These are phyloP conservation scores for Podosphaera xanthii DNA, from an alignment of 2,329 filamentous ascomycete species.

Conservation along the genomic window DNA sequence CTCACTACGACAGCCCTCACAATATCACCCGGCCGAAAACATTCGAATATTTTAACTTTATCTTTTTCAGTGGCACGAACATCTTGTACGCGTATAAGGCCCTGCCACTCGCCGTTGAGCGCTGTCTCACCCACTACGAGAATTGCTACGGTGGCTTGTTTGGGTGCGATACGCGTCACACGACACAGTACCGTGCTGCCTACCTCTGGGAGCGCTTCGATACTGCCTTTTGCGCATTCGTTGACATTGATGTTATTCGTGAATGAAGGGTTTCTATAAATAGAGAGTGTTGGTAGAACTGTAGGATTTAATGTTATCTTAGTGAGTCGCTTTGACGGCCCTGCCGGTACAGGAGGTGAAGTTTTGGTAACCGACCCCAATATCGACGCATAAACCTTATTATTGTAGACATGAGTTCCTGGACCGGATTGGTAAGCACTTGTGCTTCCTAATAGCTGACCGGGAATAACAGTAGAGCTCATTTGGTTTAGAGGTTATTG, in stretches of 20 bases:
- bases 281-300: slow-evolving; percentile 30
- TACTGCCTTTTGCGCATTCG: slow-evolving; percentile 21
- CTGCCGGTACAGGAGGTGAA: slow-evolving; percentile 18
- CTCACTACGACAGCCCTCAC: slow-evolving; percentile 60
- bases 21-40: slow-evolving; percentile 80
- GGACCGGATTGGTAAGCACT: slow-evolving; percentile 48
- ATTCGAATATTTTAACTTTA: slow-evolving; percentile 72
- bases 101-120: slow-evolving; percentile 61
- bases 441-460: slow-evolving; percentile 50
- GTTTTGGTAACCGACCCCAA: slow-evolving; percentile 44
- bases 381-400: slow-evolving; percentile 60
- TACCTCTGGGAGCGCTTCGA: slow-evolving; percentile 62
- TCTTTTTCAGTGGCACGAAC: slow-evolving; percentile 92
- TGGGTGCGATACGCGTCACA: slow-evolving; percentile 64
- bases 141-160: slow-evolving; percentile 70
- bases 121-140: slow-evolving; percentile 56
- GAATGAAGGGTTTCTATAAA: slow-evolving; percentile 17
- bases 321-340: slow-evolving; percentile 34
- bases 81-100: slow-evolving; percentile 69
- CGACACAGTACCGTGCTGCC: slow-evolving; percentile 60
- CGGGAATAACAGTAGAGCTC: slow-evolving; percentile 43
- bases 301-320: slow-evolving; percentile 26
- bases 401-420: slow-evolving; percentile 62
- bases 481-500: slow-evolving; percentile 1
- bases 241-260: neutral